Base-by-base conservation (phyloP, 441 rosid genomes). In the Gossypium laxum region DNA sequence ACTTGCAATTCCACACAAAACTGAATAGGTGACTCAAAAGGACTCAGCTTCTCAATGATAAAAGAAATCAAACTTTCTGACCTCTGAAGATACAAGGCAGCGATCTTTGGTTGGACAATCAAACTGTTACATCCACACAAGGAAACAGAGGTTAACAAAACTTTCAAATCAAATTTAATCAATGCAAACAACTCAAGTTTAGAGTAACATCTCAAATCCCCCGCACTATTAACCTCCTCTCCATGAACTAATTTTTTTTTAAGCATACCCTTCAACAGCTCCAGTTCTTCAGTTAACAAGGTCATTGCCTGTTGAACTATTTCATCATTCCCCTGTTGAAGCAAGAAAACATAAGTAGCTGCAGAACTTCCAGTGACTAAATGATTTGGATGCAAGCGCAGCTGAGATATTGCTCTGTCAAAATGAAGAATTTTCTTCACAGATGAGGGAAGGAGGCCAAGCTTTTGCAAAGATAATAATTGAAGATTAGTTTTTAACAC, bases 401-500 rank as follows among this genome's bases (percentile, higher is more conserved):
- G 77, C 80, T 74, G 91, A 65, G 96, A 91, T 78, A 94, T 83
- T 34, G 93, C 88, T 41, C 87, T 80, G 75, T 88, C 85, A 82
- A 94, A 89, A 65, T 79, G 79, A 77, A 92, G 82, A 77, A 92
- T 68, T 85, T 88, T 89, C 76, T 77, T 79, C 68, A 91, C 89
- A 67, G 92, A 82, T 72, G 91, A 88, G 54, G 92, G 83, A 57
- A 78, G 82, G 60, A 94, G 91, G 74, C 98, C 98, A 74, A 78
- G 81, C 86, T 90, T 94, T 82, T 92, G 98, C 77, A 92, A 82
- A 58, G 99, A 90, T 74, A 94, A 84, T 75, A 94, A 77, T 83
- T 94, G 98, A 71, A 94, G 93, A 83, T 94, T 92, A 72, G 97
- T 89, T 80, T 92, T 94, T 71, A 94, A 79, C 76, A 91, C 90